Base-by-base conservation (phyloP, 305 asterid species). In the Rubia balearica region DNA sequence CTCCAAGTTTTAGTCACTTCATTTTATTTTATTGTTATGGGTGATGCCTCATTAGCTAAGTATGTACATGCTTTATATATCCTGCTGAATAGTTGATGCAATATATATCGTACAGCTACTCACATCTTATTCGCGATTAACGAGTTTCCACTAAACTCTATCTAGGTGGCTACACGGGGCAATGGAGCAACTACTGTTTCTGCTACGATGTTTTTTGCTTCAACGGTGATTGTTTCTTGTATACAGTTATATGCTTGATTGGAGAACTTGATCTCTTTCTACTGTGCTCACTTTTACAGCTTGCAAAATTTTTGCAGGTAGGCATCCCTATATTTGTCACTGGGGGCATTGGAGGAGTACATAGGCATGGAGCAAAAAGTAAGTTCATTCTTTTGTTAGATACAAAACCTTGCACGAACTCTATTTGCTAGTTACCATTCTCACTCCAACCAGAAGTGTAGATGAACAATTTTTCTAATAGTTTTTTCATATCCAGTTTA, bases 291-390 rank as follows among this genome's bases (percentile, higher is more conserved):
- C 24, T 65, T 22, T 8, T 69, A 53, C 16, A 60, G 16, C 40
- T 40, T 53, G 63, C 24, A 72, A 70, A 43, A 36, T 55, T 46
- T 73, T 19, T 79, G 79, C 84, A 93, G 96, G 98, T 81, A 78
- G 98, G 95, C 78, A 89, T 94, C 79, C 86, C 87, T 57, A 87
- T 94, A 82, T 91, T 94, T 79, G 95, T 90, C 69, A 89, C 98
- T 61, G 96, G 98, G 55, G 98, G 97, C 61, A 87, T 88, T 80
- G 99, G 99, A 68, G 97, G 96, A 85, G 99, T 91, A 36, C 99
- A 94, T 74, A 85, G 93, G 75, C 87, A 87, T 79, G 99, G 97
- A 72, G 96, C 89, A 80, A 89, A 71, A 63, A 88, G 99, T 94
- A 80, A 68, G 97, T 81, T 75, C 30, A 8, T 24, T 41, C 57